phyloP scores from a whole-genome alignment of 2,329 filamentous ascomycete genomes.

The Cryoendolithus antarcticus region DNA sequence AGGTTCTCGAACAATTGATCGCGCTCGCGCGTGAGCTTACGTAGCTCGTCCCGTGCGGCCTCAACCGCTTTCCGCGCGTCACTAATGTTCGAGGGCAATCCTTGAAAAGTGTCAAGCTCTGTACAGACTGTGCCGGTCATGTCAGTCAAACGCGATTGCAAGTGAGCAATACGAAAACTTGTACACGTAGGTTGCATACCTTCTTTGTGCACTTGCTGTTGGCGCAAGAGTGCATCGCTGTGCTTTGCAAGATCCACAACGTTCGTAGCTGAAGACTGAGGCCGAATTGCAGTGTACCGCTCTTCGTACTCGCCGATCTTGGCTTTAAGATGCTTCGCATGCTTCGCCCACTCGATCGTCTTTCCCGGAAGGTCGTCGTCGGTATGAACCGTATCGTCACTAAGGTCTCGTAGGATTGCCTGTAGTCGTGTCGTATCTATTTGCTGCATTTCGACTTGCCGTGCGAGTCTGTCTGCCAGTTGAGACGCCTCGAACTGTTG shows the following conservation, averaged over 20 bases:
- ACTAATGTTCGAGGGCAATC: conserved; percentile 58
- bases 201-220: conserved; percentile 45
- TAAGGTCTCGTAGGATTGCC: conserved; percentile 12
- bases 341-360: conserved; percentile 63
- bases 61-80: conserved; percentile 61
- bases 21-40: conserved; percentile 47
- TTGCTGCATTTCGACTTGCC: conserved; percentile 16
- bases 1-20: conserved; percentile 66
- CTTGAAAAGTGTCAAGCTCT: conserved; percentile 54
- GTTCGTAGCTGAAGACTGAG: conserved; percentile 29
- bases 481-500: conserved; percentile 17
- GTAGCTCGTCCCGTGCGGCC: conserved; percentile 51
- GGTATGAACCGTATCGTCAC: conserved; percentile 25
- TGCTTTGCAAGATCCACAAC: conserved; percentile 47
- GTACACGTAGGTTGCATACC: conserved; percentile 12
- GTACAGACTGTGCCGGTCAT: conserved; percentile 35
- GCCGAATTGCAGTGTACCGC: conserved; percentile 12
- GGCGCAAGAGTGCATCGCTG: conserved; percentile 44
- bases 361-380: conserved; percentile 49
- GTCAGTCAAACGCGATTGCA: no score
- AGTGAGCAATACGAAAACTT: no score
- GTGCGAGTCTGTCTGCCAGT: conserved; percentile 13
- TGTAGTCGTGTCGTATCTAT: conserved; percentile 12
- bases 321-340: conserved; percentile 51
- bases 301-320: conserved; percentile 55